phyloP scores from a whole-genome alignment of 2,329 filamentous ascomycete genomes.

The Aspergillus flavus region DNA sequence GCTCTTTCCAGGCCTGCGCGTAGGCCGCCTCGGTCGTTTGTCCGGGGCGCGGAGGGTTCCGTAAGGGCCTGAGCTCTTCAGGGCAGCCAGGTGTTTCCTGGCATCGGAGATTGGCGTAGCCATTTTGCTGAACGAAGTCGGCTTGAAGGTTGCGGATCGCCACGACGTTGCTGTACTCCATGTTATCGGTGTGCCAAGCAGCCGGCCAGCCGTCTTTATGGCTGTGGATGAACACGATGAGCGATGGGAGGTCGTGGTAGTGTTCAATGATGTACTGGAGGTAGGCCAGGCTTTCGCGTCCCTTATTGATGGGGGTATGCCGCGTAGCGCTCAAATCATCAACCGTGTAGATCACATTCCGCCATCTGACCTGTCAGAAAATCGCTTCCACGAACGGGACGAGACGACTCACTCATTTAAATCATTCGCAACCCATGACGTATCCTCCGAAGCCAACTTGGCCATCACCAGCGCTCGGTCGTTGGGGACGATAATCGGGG shows the following conservation, averaged over 20 bases:
- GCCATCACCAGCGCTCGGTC: conserved; percentile 50
- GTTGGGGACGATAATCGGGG: conserved; percentile 34
- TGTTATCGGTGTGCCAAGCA: conserved; percentile 62
- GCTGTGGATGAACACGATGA: conserved; percentile 59
- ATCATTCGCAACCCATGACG: conserved; percentile 48
- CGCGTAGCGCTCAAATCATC: conserved; percentile 36
- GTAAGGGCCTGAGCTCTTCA: conserved; percentile 34
- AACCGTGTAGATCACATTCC: conserved; percentile 48
- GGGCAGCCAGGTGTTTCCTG: conserved; percentile 37
- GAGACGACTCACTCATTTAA: conserved; percentile 43
- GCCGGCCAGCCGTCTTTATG: conserved; percentile 50
- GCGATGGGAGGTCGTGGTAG: conserved; percentile 52
- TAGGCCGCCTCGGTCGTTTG: conserved; percentile 32
- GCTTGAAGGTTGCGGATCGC: conserved; percentile 54
- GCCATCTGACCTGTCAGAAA: conserved; percentile 40
- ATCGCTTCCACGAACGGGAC: background rate
- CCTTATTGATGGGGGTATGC: conserved; percentile 45
- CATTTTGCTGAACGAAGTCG: conserved; percentile 52
- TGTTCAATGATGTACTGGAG: conserved; percentile 51
- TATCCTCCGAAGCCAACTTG: conserved; percentile 46
- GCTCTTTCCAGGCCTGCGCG: conserved; percentile 34
- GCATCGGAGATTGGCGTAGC: conserved; percentile 64
- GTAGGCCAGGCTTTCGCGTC: conserved; percentile 49
- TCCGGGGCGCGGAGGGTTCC: conserved; percentile 27
- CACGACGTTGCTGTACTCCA: conserved; percentile 56